Base-by-base conservation (phyloP, 2,329 filamentous ascomycete species). In the Rugonectria rugulosa region DNA sequence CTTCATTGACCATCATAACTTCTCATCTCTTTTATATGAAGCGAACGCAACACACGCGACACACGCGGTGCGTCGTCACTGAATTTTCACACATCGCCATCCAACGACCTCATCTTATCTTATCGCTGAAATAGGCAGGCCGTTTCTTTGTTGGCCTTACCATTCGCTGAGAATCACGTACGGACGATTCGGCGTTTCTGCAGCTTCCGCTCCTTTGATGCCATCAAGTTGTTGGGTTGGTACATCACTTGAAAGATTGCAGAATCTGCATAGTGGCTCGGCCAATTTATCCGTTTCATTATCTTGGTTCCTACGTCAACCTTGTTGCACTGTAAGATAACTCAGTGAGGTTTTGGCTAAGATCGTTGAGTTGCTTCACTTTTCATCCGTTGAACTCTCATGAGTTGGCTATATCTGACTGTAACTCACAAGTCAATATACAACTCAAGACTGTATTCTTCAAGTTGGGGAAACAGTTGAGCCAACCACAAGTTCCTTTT, bases 261-360 rank as follows among this genome's bases (percentile, higher is more conserved):
- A 26, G 42, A 55, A 32, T 44, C 37, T 23, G 41, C 45, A 24
- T 45, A 55, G 40, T 40, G 45, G 52, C 45, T 34, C 26, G 40
- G 17, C 45, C 15, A 20, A 29, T 31, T 19, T 53, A 47, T 47
- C 27, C 37, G 29, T 56, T 41, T 53, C 43, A 48, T 29, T 47
- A 57, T 29, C 53, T 54, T 59, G 46, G 52, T 43, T 23, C 52
- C 32, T 52, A 48, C 47, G 51, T 42, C 26, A 34, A 27, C 34
- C 14, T 27, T 38, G 59, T 62, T 56, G 36, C 49, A 42, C 49
- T 54, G n/a, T n/a, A n/a, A n/a, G n/a, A 57, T 46, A 44, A 41
- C 31, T 46, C 42, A 55, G 37, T 38, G 54, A 57, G 47, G 54
- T 27, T 40, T 54, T 62, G 56, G 41, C 19, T 47, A 44, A 34